Evolutionary conservation across 1,284 basidiomycete species (phyloP).

Genomic region (Moniliophthora roreri): DNA sequence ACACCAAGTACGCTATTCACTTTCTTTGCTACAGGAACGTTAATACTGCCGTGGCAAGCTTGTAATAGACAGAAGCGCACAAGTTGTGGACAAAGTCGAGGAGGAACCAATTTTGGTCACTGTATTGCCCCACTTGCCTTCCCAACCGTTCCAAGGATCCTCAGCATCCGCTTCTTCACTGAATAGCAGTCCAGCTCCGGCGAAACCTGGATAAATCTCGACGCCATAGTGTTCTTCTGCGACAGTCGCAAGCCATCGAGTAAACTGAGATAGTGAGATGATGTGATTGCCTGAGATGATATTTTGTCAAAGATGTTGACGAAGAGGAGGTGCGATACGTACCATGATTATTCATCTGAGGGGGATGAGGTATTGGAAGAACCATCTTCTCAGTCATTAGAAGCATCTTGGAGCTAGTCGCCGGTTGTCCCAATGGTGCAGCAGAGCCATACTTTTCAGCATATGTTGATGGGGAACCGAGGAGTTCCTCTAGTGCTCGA

Average conservation of each 20-base stretch:
- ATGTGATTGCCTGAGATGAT: constrained; percentile 73
- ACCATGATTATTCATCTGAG: constrained; percentile 94
- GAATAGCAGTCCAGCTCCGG: constrained; percentile 83
- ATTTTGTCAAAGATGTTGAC: background rate
- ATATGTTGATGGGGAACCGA: constrained; percentile 52
- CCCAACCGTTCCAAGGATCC: constrained; percentile 30
- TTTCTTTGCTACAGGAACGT: constrained; percentile 14
- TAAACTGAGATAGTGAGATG: constrained; percentile 86
- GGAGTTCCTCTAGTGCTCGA: constrained; percentile 86
- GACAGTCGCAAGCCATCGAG: constrained; percentile 87
- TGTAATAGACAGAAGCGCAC: background rate
- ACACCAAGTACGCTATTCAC: constrained; percentile 79
- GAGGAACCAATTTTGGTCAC: constrained; percentile 15
- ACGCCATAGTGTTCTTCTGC: constrained; percentile 89
- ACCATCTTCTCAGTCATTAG: constrained; percentile 76
- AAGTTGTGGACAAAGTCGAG: background rate
- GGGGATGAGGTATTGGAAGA: constrained; percentile 92
- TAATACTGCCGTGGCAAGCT: too few species aligned
- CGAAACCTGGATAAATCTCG: constrained; percentile 97
- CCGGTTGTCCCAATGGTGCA: constrained; percentile 69
- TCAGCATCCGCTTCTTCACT: constrained; percentile 47
- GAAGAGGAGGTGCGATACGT: background rate
- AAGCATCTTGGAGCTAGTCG: constrained; percentile 84
- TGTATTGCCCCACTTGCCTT: constrained; percentile 17
- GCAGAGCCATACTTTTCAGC: constrained; percentile 15